Conservation (phyloP, 2,329 filamentous ascomycete genomes). For the Phaeosphaeriaceae sp. region DNA sequence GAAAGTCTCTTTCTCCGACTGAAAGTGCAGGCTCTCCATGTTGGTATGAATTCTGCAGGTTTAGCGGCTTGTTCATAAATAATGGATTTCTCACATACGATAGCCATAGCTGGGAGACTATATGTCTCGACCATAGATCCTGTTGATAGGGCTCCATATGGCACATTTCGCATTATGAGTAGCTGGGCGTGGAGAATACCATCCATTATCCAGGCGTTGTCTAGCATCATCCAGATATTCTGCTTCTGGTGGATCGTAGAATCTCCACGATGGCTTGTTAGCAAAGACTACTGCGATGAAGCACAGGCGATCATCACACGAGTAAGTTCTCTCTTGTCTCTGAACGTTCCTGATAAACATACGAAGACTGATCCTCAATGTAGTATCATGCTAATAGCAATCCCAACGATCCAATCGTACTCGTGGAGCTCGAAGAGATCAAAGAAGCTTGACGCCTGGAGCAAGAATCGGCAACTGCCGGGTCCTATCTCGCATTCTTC, state of each 20-base stretch:
- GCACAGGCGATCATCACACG: slow-evolving; percentile 33
- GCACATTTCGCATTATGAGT: slow-evolving; percentile 46
- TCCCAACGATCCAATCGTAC: slow-evolving; percentile 45
- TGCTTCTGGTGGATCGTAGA: slow-evolving; percentile 59
- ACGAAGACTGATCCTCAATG: not conserved
- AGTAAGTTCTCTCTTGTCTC: not conserved
- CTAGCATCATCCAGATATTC: slow-evolving; percentile 51
- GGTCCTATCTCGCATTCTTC: slow-evolving; percentile 6
- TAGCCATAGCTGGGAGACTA: slow-evolving; percentile 47
- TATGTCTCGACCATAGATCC: slow-evolving; percentile 41
- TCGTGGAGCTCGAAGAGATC: slow-evolving; percentile 55
- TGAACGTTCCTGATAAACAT: not conserved
- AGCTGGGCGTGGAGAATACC: slow-evolving; percentile 62
- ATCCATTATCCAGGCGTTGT: slow-evolving; percentile 59
- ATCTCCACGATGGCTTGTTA: slow-evolving; percentile 65
- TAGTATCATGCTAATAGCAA: slow-evolving; percentile 63
- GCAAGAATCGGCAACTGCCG: slow-evolving; percentile 46
- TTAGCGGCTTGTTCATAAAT: not conserved
- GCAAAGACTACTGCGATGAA: slow-evolving; percentile 56
- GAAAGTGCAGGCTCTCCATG: slow-evolving; percentile 56
- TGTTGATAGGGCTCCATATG: slow-evolving; percentile 45
- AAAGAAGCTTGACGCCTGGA: slow-evolving; percentile 57
- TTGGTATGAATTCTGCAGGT: slow-evolving; percentile 52
- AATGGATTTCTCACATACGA: slow-evolving; percentile 29
- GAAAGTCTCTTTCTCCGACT: slow-evolving; percentile 53